Evolutionary conservation across 768 basidiomycete genomes (phyloP), one percentile per base, ranked within the genome.

Genomic region (Fomitopsis serialis): DNA sequence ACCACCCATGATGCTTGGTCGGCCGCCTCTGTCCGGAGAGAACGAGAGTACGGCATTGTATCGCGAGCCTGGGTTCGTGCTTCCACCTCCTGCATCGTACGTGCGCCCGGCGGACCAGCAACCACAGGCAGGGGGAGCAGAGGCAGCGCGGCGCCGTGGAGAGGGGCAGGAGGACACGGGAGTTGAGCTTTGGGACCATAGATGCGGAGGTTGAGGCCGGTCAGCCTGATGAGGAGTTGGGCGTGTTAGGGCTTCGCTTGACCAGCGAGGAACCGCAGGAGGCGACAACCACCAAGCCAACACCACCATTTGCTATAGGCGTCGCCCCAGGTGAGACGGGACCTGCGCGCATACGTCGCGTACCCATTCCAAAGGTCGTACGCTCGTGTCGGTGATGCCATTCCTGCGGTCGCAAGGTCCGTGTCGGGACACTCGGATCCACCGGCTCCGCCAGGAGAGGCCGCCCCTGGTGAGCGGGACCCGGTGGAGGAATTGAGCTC

Each of bases 121-220:
- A 5, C 29, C 12, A 12, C 44, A 48, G 37, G 22, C 15, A 12
- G 24, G 23, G 23, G 42, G 42, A 2, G 54, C 40, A 8, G 34
- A 29, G 22, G 29, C 10, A 53, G 52, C 21, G 27, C 19, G n/a
- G 45, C 37, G 17, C 29, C 29, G 19, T 52, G 29, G 53, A 58
- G 42, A 53, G 55, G 13, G 57, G 59, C 7, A 46, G 58, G 54
- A 60, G 61, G 35, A 57, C 61, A 9, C 53, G 65, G 57, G 66
- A 68, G 48, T 72, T 83, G 37, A 69, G 79, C 5, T 83, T 83
- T 61, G 82, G 82, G 7, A 80, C 75, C 50, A 79, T 81, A 51
- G 67, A 66, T 36, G 53, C 66, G 22, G 55, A 63, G 2, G 72
- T 66, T 0, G 54, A 65, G 17, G 62, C 59, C 35, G 51, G 61